A percentile compares a stretch with the other conserved stretches of the same genome.
Conservation (phyloP, 169 alveolate species). For the Pseudocohnilembus persalinus region DNA sequence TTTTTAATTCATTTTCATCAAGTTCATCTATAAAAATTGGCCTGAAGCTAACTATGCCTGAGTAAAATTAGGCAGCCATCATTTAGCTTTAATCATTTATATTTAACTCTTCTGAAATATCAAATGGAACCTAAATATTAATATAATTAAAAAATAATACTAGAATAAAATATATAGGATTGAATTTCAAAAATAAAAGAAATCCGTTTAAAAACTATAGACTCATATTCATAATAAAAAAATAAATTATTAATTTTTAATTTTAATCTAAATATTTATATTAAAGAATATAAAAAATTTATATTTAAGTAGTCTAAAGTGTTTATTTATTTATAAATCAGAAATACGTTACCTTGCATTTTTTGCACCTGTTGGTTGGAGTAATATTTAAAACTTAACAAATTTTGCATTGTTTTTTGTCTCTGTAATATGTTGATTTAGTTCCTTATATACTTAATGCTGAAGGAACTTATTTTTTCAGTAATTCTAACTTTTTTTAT, state of each 20-base stretch:
- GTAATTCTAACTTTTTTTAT: background rate
- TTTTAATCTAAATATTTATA: background rate
- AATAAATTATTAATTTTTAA: too few relatives aligned
- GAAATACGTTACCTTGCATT: conserved; percentile 4
- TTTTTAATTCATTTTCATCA: background rate
- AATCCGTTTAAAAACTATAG: too few relatives aligned
- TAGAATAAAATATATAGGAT: too few relatives aligned
- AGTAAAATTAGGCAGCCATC: background rate
- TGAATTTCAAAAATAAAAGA: too few relatives aligned
- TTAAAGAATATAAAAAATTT: too few relatives aligned
- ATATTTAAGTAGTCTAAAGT: too few relatives aligned
- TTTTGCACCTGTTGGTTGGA: conserved; percentile 3
- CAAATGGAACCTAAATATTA: background rate
- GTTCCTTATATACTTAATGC: background rate
- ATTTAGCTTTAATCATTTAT: background rate
- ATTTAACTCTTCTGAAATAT: background rate
- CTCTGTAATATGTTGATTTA: conserved; percentile 2
- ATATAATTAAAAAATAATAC: too few relatives aligned
- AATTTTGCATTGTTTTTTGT: conserved; percentile 13
- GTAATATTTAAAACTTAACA: conserved; percentile 7
- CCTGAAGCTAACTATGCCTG: background rate
- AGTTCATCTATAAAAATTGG: background rate
- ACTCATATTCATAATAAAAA: too few relatives aligned
- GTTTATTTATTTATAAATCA: too few relatives aligned
- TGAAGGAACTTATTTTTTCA: background rate